A percentile compares a stretch with the other conserved stretches of the same genome.
These are phyloP conservation scores for Penicillium canescens DNA, from an alignment of 495 filamentous ascomycete genomes.

Conservation along the genomic window DNA sequence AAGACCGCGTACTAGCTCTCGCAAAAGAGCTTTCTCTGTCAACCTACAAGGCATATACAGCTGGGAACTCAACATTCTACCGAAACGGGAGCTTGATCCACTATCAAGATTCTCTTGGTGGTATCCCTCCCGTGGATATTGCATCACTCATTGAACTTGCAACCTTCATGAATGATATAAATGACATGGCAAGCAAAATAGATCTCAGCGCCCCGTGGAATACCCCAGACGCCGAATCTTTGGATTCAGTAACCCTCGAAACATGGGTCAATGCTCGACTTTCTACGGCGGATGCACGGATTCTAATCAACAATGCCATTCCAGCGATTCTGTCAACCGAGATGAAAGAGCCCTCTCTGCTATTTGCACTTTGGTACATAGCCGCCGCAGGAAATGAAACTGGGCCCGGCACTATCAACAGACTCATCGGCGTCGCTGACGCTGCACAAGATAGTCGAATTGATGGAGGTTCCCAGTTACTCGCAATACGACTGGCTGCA, in stretches of 20 bases:
- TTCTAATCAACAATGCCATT: conserved; percentile 3
- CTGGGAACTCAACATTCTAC: conserved; percentile 6
- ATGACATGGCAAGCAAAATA: conserved; percentile 7
- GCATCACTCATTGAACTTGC: conserved; percentile 10
- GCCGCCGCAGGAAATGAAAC: conserved; percentile 21
- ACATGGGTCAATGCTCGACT: not conserved
- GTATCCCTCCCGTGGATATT: conserved; percentile 1
- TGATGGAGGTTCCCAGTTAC: conserved; percentile 14
- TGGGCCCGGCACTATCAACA: conserved; percentile 12
- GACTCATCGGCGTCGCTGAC: conserved; percentile 10
- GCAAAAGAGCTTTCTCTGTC: conserved; percentile 7
- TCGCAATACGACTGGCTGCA: conserved; percentile 16
- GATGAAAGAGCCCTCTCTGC: conserved; percentile 15
- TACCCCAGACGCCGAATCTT: conserved; percentile 5
- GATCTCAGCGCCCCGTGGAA: conserved; percentile 16
- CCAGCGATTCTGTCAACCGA: conserved; percentile 13
- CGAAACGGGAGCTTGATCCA: conserved; percentile 7
- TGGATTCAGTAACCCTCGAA: conserved; percentile 13
- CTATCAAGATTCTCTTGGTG: conserved; percentile 3
- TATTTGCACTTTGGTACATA: conserved; percentile 20
- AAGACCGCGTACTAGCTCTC: conserved; percentile 13
- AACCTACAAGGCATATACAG: conserved; percentile 12
- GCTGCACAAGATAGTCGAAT: conserved; percentile 23
- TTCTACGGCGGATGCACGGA: conserved; percentile 4
- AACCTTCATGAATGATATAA: not conserved